Evolutionary conservation across 2,329 filamentous ascomycete species (phyloP).

Genomic region (Cladosporium sp.): DNA sequence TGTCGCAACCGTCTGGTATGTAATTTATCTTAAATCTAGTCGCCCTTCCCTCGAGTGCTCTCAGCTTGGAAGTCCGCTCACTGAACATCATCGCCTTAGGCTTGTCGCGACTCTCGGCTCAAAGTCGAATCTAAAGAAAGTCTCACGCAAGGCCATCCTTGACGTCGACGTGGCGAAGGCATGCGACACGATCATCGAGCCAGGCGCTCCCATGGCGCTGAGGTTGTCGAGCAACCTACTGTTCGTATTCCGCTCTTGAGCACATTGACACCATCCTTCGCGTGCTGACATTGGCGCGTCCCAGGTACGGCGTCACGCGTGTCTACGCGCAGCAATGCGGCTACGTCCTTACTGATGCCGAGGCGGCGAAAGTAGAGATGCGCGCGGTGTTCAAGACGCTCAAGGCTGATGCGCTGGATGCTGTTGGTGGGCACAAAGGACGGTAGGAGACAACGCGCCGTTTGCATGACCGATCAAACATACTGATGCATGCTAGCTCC

Average conservation of each 20-base stretch:
- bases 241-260: conserved; percentile 37
- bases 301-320: conserved; percentile 68
- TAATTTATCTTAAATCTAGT: not conserved
- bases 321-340: conserved; percentile 83
- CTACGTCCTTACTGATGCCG: conserved; percentile 76
- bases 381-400: conserved; percentile 57
- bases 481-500: conserved; percentile 45
- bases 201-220: conserved; percentile 79
- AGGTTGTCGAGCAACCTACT: conserved; percentile 85
- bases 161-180: conserved; percentile 81
- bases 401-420: conserved; percentile 58
- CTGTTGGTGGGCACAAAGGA: conserved; percentile 58
- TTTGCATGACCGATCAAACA: not conserved
- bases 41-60: too few relatives aligned
- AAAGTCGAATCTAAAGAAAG: conserved; percentile 62
- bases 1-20: conserved; percentile 88
- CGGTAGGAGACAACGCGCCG: conserved; percentile 47
- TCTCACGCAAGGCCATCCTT: conserved; percentile 80
- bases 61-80: not conserved
- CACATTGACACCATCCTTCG: not conserved
- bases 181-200: conserved; percentile 80
- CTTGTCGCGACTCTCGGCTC: conserved; percentile 82
- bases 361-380: conserved; percentile 69
- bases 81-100: conserved; percentile 46
- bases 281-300: not conserved